phyloP scores from a whole-genome alignment of 257 asterid species.

The Forsythia suspensa region DNA sequence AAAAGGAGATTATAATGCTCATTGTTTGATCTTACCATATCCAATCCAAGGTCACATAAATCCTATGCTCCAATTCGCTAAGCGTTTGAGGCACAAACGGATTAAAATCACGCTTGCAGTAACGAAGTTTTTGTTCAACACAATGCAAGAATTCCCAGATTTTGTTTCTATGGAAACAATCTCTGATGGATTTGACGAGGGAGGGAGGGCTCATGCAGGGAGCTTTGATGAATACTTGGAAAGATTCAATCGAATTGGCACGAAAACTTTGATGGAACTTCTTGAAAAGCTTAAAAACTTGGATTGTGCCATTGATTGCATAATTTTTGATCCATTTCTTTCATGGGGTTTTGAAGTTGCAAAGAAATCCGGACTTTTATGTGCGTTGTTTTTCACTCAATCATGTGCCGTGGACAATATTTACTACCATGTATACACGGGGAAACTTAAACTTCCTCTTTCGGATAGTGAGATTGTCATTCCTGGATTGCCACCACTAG shows the following conservation, averaged over 20 bases:
- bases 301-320: constrained; percentile 34
- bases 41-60: constrained; percentile 51
- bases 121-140: constrained; percentile 32
- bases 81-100: constrained; percentile 34
- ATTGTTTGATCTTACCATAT: constrained; percentile 33
- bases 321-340: constrained; percentile 39
- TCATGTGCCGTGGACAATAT: constrained; percentile 8
- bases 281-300: constrained; percentile 15
- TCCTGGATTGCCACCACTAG: background rate
- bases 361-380: constrained; percentile 20
- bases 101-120: constrained; percentile 26
- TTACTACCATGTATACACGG: background rate
- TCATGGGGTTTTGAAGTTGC: constrained; percentile 51
- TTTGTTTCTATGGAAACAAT: constrained; percentile 23
- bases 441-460: background rate
- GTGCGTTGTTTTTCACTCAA: constrained; percentile 36
- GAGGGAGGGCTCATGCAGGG: constrained; percentile 24
- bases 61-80: constrained; percentile 54
- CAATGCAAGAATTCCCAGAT: constrained; percentile 16
- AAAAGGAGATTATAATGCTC: constrained; percentile 18
- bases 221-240: constrained; percentile 10
- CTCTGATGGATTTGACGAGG: constrained; percentile 49
- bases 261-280: constrained; percentile 30
- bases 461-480: background rate
- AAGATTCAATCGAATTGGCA: constrained; percentile 29